Conservation (phyloP, 2,329 filamentous ascomycete genomes). For the Trichoderma endophyticum region DNA sequence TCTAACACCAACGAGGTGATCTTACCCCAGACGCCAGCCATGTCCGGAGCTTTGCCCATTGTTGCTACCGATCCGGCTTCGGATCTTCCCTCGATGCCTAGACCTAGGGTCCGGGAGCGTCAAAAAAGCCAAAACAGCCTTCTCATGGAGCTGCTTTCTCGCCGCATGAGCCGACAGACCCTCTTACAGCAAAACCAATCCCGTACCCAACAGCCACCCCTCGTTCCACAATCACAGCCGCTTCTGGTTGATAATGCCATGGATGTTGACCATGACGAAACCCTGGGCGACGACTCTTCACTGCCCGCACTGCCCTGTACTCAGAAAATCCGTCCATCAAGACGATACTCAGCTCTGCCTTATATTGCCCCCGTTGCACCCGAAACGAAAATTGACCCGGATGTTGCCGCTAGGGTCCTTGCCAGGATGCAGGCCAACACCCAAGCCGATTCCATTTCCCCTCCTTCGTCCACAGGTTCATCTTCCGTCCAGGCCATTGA, state of each 20-base stretch:
- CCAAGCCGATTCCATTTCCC: not conserved
- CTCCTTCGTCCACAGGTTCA: not conserved
- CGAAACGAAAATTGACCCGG: not conserved
- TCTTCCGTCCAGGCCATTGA: not conserved
- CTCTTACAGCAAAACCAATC: conserved; percentile 11
- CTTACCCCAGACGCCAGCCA: not conserved
- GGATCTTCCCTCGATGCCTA: not conserved
- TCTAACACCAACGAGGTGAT: not conserved
- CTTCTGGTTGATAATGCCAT: not conserved
- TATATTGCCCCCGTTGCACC: not conserved
- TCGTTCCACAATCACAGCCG: not conserved
- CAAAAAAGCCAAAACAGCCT: not conserved
- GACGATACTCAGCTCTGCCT: not conserved
- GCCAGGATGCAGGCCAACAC: conserved; percentile 5
- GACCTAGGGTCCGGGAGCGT: not conserved
- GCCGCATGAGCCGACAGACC: conserved; percentile 15
- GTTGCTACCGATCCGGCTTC: not conserved
- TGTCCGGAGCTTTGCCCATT: conserved; percentile 8
- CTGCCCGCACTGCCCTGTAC: not conserved
- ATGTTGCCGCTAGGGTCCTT: conserved; percentile 7
- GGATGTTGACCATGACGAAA: conserved; percentile 11
- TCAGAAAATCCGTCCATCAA: not conserved
- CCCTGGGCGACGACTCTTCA: not conserved
- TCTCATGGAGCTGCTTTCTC: conserved; percentile 17
- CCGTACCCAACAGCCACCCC: not conserved